These are phyloP conservation scores for bread wheat (Triticum aestivum) DNA, from an alignment of 176 grass and related monocot genomes.

Conservation along the genomic window IWGSC_CS_RefSeq_v2.1 NC_057810.1:28550927-28551426, in stretches of 20 bases:
- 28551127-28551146: neutral
- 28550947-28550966: neutral
- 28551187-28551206: neutral
- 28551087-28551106: neutral
- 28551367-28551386: neutral
- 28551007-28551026: neutral
- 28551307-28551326: no score
- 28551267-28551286: neutral
- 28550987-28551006: neutral
- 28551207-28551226: neutral
- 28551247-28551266: neutral
- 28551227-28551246: neutral
- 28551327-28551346: neutral
- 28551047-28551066: neutral
- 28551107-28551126: neutral
- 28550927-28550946: neutral
- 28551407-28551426: no score
- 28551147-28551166: neutral
- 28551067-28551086: neutral
- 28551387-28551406: neutral
- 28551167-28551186: neutral
- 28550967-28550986: neutral
- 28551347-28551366: neutral
- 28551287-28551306: no score
- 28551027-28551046: neutral